Evolutionary conservation across 805 yeast genomes (phyloP), one percentile per base, ranked within the genome.

Genomic region (Ascoidea asiatica): DNA sequence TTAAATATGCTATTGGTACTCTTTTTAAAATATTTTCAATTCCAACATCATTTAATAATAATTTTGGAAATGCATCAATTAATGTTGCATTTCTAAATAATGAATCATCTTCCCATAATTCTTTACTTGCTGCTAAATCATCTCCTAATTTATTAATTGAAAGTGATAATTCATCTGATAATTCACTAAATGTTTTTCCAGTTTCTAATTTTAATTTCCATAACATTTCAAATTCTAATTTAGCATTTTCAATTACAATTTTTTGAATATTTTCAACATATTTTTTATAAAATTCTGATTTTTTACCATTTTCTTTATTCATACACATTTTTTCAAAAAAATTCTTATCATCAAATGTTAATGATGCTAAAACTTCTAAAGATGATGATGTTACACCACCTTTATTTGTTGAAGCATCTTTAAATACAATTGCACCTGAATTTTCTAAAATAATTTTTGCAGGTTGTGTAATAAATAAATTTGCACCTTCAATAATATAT

Each of bases 341-440:
- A 35, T 79, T 84, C 43, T 72, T 75, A 62, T 90, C 98, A 56
- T 80, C 88, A 57, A 92, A 81, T 2, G 95, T 81, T 48, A 90
- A 75, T 2, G 98, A 90, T 7, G 97, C 96, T 53, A 90, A 73
- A 11, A 90, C 98, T 64, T 90, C 98, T 54, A 86, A 70, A 1
- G 97, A 89, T 1, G 97, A 88, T 2, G 97, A 89, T 1, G 98
- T 90, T 44, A 90, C 98, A 67, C 98, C 98, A 57, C 98, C 98
- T 66, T 90, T 90, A 67, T 90, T 90, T 40, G 97, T 88, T 11
- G 96, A 85, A 15, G 97, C 95, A 69, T 90, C 98, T 64, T 92
- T 92, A 67, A 86, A 85, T 44, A 92, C 71, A 44, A 88, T 62
- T 43, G 86, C 79, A 37, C 97, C 97, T 29, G 95, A 92, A 39